phyloP scores from a whole-genome alignment of 2,329 filamentous ascomycete genomes.

The Macrophomina phaseolina region DNA sequence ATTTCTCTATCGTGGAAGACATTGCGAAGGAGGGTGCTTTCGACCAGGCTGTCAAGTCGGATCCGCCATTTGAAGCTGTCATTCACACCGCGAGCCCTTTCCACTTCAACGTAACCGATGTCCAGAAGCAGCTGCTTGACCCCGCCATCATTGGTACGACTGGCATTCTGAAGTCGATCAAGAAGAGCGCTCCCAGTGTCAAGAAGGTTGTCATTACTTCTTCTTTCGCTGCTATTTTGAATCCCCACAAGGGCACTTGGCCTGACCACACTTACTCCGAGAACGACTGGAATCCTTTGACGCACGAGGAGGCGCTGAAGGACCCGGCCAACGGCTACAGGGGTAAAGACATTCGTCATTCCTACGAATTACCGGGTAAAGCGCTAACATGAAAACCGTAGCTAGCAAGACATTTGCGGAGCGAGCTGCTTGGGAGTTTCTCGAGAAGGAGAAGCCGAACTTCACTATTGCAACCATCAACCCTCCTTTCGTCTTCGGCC shows the following conservation, averaged over 20 bases:
- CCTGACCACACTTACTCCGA: slow-evolving; percentile 59
- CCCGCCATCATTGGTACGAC: slow-evolving; percentile 69
- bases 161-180: slow-evolving; percentile 66
- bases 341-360: slow-evolving; percentile 30
- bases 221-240: slow-evolving; percentile 70
- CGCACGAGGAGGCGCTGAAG: slow-evolving; percentile 54
- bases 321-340: slow-evolving; percentile 54
- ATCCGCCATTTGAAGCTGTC: slow-evolving; percentile 73
- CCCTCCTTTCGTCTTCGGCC: slow-evolving; percentile 58
- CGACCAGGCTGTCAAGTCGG: slow-evolving; percentile 62
- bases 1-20: slow-evolving; percentile 73
- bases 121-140: slow-evolving; percentile 67
- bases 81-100: slow-evolving; percentile 62
- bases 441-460: slow-evolving; percentile 57
- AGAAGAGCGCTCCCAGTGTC: slow-evolving; percentile 67
- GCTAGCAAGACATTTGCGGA: slow-evolving; percentile 69
- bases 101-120: slow-evolving; percentile 73
- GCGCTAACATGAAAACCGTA: not conserved
- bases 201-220: slow-evolving; percentile 75
- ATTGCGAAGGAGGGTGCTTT: slow-evolving; percentile 75
- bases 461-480: slow-evolving; percentile 57
- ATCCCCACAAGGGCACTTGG: slow-evolving; percentile 59
- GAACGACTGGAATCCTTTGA: slow-evolving; percentile 64
- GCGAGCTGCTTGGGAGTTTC: slow-evolving; percentile 59
- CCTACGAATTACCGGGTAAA: not conserved